phyloP scores from a whole-genome alignment of 345 rosid species.

The Rhizophora mangle region DNA sequence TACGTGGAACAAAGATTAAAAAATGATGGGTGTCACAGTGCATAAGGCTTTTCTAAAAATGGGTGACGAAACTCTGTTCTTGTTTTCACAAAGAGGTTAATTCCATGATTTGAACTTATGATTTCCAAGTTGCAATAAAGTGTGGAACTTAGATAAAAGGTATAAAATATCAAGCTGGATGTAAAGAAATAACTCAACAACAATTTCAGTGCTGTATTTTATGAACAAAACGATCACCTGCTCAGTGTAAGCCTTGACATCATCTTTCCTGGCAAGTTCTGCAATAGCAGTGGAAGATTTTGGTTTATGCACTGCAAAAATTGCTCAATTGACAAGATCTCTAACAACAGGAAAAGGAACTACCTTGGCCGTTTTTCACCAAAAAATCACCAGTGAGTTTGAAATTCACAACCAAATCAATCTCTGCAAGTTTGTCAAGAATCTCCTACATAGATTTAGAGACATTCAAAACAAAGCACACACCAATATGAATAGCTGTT shows the following conservation, averaged over 20 bases:
- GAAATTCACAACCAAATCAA: conserved; percentile 28
- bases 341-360: neutral
- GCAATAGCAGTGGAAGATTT: conserved; percentile 5
- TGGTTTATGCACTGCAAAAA: conserved; percentile 1
- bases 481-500: neutral
- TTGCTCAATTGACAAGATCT: neutral
- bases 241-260: conserved; percentile 12
- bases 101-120: no score
- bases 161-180: no score
- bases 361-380: conserved; percentile 18
- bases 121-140: no score
- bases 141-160: no score
- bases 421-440: conserved; percentile 27
- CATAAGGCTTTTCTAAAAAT: no score
- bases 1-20: no score
- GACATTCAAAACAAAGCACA: neutral
- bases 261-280: conserved; percentile 18
- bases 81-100: no score
- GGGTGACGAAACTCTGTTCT: no score
- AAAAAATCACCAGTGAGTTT: conserved; percentile 15
- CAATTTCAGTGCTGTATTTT: neutral
- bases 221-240: conserved; percentile 9
- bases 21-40: no score
- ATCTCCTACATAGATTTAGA: conserved; percentile 20
- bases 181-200: no score